A percentile compares a stretch with the other conserved stretches of the same genome.
Evolutionary conservation across 169 alveolate species (phyloP).

Genomic region (Plasmodium gonderi): DNA sequence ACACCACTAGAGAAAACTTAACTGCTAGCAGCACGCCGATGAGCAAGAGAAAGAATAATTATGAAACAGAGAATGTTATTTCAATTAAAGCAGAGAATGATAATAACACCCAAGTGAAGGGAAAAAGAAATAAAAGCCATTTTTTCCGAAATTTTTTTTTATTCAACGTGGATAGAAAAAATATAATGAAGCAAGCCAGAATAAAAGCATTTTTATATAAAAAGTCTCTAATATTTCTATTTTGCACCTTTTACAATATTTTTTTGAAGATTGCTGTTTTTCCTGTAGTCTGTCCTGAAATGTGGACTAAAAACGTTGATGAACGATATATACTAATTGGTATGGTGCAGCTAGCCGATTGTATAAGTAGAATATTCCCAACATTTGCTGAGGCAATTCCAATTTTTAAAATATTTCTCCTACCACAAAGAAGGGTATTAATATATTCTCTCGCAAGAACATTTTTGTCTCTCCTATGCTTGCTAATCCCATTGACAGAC

Average conservation of each 20-base stretch:
- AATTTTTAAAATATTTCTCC: conserved; percentile 2
- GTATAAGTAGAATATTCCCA: conserved; percentile 61
- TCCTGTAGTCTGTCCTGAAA: conserved; percentile 72
- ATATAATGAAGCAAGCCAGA: conserved; percentile 13
- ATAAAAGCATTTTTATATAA: conserved; percentile 26
- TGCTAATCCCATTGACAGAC: conserved; percentile 30
- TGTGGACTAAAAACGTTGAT: conserved; percentile 66
- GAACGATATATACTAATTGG: conserved; percentile 67
- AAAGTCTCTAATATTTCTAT: conserved; percentile 22
- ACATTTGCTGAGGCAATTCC: conserved; percentile 13
- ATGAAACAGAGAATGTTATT: too few species aligned
- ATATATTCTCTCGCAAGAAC: conserved; percentile 54
- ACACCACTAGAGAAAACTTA: too few species aligned
- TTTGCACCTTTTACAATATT: conserved; percentile 58
- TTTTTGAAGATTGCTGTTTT: conserved; percentile 44
- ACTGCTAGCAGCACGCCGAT: too few species aligned
- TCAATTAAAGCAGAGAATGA: too few species aligned
- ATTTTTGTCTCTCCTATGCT: conserved; percentile 34
- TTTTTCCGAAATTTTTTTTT: neutral
- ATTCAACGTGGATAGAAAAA: neutral
- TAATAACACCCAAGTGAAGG: too few species aligned
- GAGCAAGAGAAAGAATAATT: too few species aligned
- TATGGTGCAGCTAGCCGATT: conserved; percentile 63
- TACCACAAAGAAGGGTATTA: conserved; percentile 64
- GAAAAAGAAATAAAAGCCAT: neutral